These are phyloP conservation scores for Schrenkiella parvula DNA, from an alignment of 345 rosid genomes.

Conservation along the genomic window DNA sequence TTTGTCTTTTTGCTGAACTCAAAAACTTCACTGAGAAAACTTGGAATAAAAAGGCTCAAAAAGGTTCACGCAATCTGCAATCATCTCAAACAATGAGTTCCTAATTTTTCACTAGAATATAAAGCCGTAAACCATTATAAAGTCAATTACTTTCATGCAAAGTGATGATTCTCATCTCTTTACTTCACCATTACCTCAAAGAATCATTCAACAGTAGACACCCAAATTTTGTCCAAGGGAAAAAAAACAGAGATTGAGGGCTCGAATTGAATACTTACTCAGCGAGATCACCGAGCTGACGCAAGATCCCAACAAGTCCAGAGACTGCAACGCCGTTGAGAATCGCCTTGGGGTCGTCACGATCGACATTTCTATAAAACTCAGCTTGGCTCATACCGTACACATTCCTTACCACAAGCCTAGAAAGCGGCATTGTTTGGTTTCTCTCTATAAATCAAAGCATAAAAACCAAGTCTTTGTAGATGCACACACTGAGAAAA, in stretches of 20 bases:
- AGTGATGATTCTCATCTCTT: slow-evolving; percentile 18
- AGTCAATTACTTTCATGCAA: slow-evolving; percentile 15
- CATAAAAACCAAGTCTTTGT: neutral
- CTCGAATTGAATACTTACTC: slow-evolving; percentile 48
- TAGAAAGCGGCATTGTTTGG: slow-evolving; percentile 78
- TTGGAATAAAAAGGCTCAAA: neutral
- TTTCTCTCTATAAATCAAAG: neutral
- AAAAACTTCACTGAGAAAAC: neutral
- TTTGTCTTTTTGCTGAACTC: neutral
- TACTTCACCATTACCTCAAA: slow-evolving; percentile 26
- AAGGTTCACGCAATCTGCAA: slow-evolving; percentile 1
- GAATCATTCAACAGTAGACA: slow-evolving; percentile 29
- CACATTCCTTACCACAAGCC: slow-evolving; percentile 62
- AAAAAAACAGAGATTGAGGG: neutral
- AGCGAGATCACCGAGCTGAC: slow-evolving; percentile 96
- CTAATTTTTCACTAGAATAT: neutral
- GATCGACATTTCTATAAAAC: slow-evolving; percentile 47
- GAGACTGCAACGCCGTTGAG: slow-evolving; percentile 80
- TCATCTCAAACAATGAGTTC: neutral
- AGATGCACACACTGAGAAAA: neutral
- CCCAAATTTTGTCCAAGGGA: neutral
- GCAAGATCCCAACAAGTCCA: slow-evolving; percentile 93
- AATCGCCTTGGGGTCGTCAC: slow-evolving; percentile 74
- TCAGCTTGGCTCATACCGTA: slow-evolving; percentile 52
- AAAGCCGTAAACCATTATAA: neutral